These are phyloP conservation scores for Neocucurbitaria cava DNA, from an alignment of 2,329 filamentous ascomycete genomes.

Conservation along the genomic window DNA sequence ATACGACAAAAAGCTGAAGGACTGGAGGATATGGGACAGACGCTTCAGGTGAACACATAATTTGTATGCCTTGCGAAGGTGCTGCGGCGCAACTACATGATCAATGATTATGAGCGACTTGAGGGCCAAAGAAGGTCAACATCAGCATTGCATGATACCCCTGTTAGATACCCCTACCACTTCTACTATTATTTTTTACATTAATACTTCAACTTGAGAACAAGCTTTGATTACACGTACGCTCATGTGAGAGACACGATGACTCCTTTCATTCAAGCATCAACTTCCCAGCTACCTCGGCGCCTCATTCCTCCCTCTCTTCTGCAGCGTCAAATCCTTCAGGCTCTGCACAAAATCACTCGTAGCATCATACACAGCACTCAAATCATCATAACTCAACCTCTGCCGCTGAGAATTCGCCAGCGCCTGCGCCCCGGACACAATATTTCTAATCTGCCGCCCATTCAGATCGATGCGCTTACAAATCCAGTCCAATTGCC, in stretches of 20 bases:
- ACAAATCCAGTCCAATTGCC: not conserved
- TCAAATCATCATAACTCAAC: not conserved
- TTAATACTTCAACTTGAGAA: not conserved
- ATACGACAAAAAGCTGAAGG: conserved; percentile 1
- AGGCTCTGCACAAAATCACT: not conserved
- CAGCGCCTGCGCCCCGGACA: not conserved
- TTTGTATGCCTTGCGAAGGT: not conserved
- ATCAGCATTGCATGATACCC: not conserved
- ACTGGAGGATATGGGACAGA: not conserved
- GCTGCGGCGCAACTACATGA: not conserved
- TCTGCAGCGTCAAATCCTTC: not conserved
- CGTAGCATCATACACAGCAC: not conserved
- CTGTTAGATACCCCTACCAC: not conserved
- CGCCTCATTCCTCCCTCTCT: not conserved
- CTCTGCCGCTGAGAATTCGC: not conserved
- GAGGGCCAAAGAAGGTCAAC: too few species aligned
- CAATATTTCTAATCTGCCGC: not conserved
- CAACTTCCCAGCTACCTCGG: not conserved
- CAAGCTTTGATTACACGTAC: too few species aligned
- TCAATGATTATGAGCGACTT: not conserved
- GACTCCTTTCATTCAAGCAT: too few species aligned
- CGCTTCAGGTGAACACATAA: not conserved
- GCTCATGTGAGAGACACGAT: too few species aligned
- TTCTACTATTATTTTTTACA: not conserved
- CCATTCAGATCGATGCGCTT: not conserved